phyloP scores from a whole-genome alignment of 2,329 filamentous ascomycete species.

The Paecilomyces sp. region DNA sequence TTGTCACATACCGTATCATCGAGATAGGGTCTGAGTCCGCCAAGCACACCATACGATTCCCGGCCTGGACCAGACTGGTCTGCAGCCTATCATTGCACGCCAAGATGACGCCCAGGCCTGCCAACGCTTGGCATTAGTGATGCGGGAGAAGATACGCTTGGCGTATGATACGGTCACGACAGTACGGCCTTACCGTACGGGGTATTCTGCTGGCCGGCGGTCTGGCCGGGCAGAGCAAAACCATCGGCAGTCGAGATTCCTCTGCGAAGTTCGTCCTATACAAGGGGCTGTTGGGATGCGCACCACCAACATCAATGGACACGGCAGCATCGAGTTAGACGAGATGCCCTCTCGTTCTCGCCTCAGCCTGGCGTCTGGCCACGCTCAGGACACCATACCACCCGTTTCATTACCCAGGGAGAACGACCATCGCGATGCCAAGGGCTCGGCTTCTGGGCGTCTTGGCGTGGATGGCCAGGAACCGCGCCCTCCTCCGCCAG shows the following conservation, averaged over 20 bases:
- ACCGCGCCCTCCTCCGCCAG: slow-evolving; percentile 16
- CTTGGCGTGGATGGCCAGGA: slow-evolving; percentile 18
- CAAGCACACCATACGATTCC: background rate
- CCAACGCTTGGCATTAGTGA: background rate
- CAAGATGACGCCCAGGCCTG: background rate
- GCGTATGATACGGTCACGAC: background rate
- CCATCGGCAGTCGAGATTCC: background rate
- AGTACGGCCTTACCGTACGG: background rate
- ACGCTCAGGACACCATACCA: background rate
- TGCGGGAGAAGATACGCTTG: background rate
- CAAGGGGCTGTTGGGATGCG: background rate
- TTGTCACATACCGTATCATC: background rate
- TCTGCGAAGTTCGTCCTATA: background rate
- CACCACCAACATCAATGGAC: background rate
- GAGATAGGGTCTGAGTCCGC: background rate
- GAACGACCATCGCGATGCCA: slow-evolving; percentile 16
- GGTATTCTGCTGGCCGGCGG: background rate
- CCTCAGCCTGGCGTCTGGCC: background rate
- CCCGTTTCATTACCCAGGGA: background rate
- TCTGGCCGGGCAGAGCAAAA: background rate
- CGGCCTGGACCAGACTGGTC: background rate
- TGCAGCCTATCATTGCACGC: background rate
- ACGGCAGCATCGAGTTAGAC: background rate
- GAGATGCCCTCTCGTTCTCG: background rate
- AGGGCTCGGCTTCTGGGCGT: slow-evolving; percentile 25